Conservation (phyloP, 2,329 filamentous ascomycete species). For the Ciborinia camelliae region DNA sequence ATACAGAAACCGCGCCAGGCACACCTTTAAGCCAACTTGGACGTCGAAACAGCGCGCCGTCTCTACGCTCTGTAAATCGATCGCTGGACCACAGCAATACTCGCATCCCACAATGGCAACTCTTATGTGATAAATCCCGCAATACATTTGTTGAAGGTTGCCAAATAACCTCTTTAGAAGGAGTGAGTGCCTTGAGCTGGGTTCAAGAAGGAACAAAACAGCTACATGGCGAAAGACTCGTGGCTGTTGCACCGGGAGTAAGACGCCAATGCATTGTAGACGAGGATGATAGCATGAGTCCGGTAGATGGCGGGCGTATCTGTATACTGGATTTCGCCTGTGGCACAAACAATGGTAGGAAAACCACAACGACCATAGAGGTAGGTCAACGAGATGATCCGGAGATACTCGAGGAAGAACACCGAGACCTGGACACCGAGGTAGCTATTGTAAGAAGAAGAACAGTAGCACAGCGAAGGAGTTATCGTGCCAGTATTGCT, state of each 20-base stretch:
- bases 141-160: slow-evolving; percentile 69
- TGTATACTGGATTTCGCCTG: slow-evolving; percentile 73
- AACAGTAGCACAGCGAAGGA: slow-evolving; percentile 62
- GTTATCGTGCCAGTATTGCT: slow-evolving; percentile 46
- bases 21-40: slow-evolving; percentile 29
- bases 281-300: slow-evolving; percentile 69
- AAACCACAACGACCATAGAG: slow-evolving; percentile 63
- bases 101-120: slow-evolving; percentile 63
- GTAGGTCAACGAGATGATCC: slow-evolving; percentile 64
- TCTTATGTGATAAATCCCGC: slow-evolving; percentile 61
- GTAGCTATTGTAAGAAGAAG: slow-evolving; percentile 74
- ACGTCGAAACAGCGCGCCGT: slow-evolving; percentile 36
- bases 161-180: slow-evolving; percentile 61
- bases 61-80: slow-evolving; percentile 29
- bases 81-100: slow-evolving; percentile 25
- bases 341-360: slow-evolving; percentile 51
- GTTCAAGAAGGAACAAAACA: slow-evolving; percentile 54
- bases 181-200: slow-evolving; percentile 69
- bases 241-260: slow-evolving; percentile 71
- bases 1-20: slow-evolving; percentile 34
- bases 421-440: slow-evolving; percentile 70
- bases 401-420: slow-evolving; percentile 69
- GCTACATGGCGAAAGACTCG: slow-evolving; percentile 53
- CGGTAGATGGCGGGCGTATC: slow-evolving; percentile 74
- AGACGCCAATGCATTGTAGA: slow-evolving; percentile 51